Conservation (phyloP, 2,329 filamentous ascomycete genomes). For the Ophiocordyceps sinensis region DNA sequence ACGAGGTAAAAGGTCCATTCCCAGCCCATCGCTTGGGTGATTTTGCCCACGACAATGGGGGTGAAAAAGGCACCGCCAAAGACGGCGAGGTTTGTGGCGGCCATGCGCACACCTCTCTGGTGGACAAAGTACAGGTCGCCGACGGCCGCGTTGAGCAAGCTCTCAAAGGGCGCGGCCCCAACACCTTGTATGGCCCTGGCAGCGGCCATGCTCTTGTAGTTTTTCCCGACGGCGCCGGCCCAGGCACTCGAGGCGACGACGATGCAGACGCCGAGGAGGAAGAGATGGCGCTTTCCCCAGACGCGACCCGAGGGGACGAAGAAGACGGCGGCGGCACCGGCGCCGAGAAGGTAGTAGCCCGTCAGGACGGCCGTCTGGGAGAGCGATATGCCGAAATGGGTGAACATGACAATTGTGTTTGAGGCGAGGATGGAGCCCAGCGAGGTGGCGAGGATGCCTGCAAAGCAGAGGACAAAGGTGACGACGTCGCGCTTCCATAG, state of each 20-base stretch:
- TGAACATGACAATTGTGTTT: conserved; percentile 65
- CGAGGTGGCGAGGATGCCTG: conserved; percentile 70
- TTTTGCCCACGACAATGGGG: conserved; percentile 80
- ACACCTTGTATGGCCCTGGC: conserved; percentile 78
- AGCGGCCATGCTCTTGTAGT: conserved; percentile 60
- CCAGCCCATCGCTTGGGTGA: conserved; percentile 65
- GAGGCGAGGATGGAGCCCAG: conserved; percentile 79
- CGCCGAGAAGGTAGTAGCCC: conserved; percentile 74
- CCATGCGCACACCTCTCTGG: conserved; percentile 76
- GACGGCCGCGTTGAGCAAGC: conserved; percentile 74
- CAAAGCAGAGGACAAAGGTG: conserved; percentile 61
- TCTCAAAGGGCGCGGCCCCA: conserved; percentile 78
- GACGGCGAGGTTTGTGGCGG: conserved; percentile 48
- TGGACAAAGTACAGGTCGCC: conserved; percentile 87
- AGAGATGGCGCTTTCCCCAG: conserved; percentile 86
- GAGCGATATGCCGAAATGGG: conserved; percentile 51
- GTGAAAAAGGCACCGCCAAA: conserved; percentile 50
- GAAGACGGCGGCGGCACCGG: conserved; percentile 66
- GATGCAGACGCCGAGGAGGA: conserved; percentile 61
- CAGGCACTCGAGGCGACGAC: conserved; percentile 63
- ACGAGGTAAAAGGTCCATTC: conserved; percentile 81
- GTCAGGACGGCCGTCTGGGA: conserved; percentile 71
- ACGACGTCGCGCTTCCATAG: conserved; percentile 75
- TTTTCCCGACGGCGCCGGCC: conserved; percentile 54
- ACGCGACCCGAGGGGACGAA: conserved; percentile 79